Percentiles rank a stretch among this genome's conserved stretches.
Conservation (phyloP, 306 rosid genomes). For the Abrus precatorius region DNA sequence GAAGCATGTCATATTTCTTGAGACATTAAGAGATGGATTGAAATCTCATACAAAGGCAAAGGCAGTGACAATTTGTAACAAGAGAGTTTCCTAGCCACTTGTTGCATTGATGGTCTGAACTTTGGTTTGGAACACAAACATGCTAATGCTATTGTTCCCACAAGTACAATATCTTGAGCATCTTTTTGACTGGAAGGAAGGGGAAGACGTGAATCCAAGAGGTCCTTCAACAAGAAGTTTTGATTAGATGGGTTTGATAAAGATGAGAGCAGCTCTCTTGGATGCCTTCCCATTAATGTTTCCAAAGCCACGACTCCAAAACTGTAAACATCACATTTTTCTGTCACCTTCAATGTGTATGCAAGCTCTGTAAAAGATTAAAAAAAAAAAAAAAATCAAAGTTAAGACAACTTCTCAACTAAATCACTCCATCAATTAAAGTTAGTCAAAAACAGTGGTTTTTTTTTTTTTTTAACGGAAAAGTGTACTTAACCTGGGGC, state of each 20-base stretch:
- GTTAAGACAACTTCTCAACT: not conserved
- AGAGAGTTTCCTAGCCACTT: conserved; percentile 12
- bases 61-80: not conserved
- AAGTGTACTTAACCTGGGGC: conserved; percentile 5
- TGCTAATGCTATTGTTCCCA: not conserved
- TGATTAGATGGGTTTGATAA: not conserved
- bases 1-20: not conserved
- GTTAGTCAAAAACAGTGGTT: not conserved
- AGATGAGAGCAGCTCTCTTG: not conserved
- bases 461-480: not conserved
- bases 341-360: not conserved
- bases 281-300: conserved; percentile 30
- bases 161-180: not conserved
- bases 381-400: not conserved
- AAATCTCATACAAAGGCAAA: not conserved
- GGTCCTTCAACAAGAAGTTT: conserved; percentile 3
- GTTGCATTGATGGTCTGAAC: conserved; percentile 30
- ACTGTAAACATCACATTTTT: conserved; percentile 38
- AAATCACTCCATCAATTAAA: not conserved
- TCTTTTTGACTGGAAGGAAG: not conserved
- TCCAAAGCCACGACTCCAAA: conserved; percentile 37
- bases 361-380: not conserved
- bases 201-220: conserved; percentile 5
- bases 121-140: not conserved
- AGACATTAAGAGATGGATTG: not conserved